Conservation (phyloP, 179 eudicot species). For the Camellia oleifera region DNA sequence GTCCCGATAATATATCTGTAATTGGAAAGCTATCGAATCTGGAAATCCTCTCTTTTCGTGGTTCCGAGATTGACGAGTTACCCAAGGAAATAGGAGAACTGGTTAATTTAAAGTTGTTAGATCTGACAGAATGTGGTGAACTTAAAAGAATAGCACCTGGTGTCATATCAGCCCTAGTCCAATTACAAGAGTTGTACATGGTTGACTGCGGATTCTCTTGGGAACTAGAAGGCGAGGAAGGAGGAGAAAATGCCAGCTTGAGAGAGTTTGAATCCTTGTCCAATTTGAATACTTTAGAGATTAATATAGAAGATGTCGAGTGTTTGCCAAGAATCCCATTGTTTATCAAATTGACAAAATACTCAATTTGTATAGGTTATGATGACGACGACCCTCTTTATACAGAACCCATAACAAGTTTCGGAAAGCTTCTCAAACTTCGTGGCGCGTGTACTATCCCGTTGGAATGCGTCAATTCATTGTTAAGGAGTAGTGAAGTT, state of each 20-base stretch:
- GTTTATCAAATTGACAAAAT: background rate
- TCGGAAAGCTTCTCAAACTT: too few species aligned
- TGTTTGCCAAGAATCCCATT: background rate
- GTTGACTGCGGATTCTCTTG: background rate
- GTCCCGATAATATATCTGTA: background rate
- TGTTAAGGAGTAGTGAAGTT: too few species aligned
- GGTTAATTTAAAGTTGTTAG: background rate
- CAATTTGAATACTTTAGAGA: background rate
- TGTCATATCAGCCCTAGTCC: background rate
- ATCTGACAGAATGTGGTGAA: background rate
- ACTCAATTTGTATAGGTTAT: background rate
- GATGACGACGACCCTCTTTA: too few species aligned
- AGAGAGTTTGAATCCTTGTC: background rate
- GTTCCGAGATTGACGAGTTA: background rate
- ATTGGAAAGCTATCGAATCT: background rate
- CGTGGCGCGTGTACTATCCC: too few species aligned
- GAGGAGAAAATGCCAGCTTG: background rate
- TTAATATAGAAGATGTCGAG: fast-evolving
- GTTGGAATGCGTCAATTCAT: too few species aligned
- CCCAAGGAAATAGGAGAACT: background rate
- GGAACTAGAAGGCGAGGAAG: background rate
- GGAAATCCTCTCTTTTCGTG: background rate
- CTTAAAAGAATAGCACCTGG: background rate
- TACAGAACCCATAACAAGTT: too few species aligned
- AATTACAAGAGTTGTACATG: background rate